Evolutionary conservation across 2,329 filamentous ascomycete species (phyloP), one percentile per base, ranked within the genome.

Genomic region (Periconia sp.): DNA sequence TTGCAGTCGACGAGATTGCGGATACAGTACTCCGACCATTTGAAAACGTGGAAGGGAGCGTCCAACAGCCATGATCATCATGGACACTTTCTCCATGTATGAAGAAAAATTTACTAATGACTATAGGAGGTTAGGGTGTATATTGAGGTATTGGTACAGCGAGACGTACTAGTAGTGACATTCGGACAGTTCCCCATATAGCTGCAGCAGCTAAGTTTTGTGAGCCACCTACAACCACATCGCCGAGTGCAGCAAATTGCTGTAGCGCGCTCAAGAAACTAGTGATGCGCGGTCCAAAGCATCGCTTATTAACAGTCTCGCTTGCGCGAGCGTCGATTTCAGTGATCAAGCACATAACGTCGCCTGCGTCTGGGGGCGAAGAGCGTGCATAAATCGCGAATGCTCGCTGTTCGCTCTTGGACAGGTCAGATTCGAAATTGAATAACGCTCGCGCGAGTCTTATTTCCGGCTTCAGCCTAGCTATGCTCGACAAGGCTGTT

Each of bases 151-250:
- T n/a, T 15, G 9, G 26, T 15, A 4, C 4, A 15, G 5, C 16
- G 9, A 15, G 15, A 65, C 68, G 23, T 25, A 78, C 72, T 30
- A 73, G 44, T 15, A 78, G 57, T 1, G 71, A 66, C 47, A 72
- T 66, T 30, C 73, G 66, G 7, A 77, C 71, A 2, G 74, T 40
- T 0, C 71, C 65, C 76, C 74, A 78, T 0, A 78, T 71, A 10
- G 73, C 65, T 41, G 71, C 73, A 0, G 74, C 73, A 6, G 77
- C 57, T 0, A 77, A 30, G 28, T 76, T 77, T 50, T 78, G 74
- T 0, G 69, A 70, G 1, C 71, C 73, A 0, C 74, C 73, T 12
- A 77, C 23, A 1, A 73, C 30, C 6, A 71, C 55, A 53, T 72
- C 71, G 4, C 74, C 74, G n/a, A 77, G 46, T 0, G 68, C 65